These are phyloP conservation scores for Neostapfia colusana DNA, from an alignment of 176 grass and related monocot genomes.

Conservation along the genomic window DNA sequence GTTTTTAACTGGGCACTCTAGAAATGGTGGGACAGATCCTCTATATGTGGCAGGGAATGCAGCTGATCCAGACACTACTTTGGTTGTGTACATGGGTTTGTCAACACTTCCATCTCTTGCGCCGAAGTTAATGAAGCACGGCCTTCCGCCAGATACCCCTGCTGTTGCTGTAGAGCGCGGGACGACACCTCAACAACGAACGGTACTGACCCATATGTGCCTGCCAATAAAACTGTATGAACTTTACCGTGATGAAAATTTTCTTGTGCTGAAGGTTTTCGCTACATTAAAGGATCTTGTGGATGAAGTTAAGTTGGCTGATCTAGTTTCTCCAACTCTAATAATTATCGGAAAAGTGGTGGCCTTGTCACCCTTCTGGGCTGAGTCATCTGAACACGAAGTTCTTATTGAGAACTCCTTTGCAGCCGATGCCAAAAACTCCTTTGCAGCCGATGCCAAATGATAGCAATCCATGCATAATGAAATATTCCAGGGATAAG, in stretches of 20 bases:
- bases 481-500: conserved; percentile 21
- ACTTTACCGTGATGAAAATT: conserved; percentile 22
- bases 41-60: conserved; percentile 84
- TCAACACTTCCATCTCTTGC: conserved; percentile 74
- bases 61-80: conserved; percentile 82
- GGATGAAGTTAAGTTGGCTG: conserved; percentile 59
- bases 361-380: conserved; percentile 75
- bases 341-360: conserved; percentile 90
- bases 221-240: neutral
- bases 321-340: conserved; percentile 74
- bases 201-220: conserved; percentile 39
- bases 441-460: conserved; percentile 39
- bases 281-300: conserved; percentile 66
- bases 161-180: conserved; percentile 86
- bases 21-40: conserved; percentile 93
- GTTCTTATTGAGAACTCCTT: conserved; percentile 26
- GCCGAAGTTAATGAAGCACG: conserved; percentile 82
- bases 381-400: conserved; percentile 45
- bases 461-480: conserved; percentile 8
- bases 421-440: conserved; percentile 42
- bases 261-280: conserved; percentile 61
- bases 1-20: conserved; percentile 92
- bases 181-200: conserved; percentile 83
- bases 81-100: conserved; percentile 97
- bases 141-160: conserved; percentile 73